Percentiles rank a stretch among this genome's conserved stretches.
Conservation (phyloP, 2,329 filamentous ascomycete species). For the Dothistroma septosporum region DNA sequence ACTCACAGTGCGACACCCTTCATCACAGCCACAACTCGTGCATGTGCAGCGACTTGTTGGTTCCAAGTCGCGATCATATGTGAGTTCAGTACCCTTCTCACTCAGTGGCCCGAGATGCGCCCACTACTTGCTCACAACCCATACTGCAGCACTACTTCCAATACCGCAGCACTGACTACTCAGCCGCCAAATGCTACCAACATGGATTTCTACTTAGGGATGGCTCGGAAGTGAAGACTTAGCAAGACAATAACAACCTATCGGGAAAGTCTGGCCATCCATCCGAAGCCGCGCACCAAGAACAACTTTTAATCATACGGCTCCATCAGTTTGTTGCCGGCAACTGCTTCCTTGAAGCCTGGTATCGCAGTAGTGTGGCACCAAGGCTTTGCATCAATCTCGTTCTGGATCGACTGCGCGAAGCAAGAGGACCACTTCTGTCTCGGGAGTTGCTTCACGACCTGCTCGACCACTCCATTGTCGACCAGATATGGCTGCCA, state of each 20-base stretch:
- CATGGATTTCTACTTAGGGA: no score
- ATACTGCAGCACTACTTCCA: no score
- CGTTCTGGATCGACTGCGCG: constrained; percentile 23
- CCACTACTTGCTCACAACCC: no score
- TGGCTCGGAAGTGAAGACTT: no score
- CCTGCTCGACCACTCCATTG: constrained; percentile 24
- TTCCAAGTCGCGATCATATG: not conserved
- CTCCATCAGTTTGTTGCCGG: constrained; percentile 27
- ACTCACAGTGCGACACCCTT: not conserved
- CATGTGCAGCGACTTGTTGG: not conserved
- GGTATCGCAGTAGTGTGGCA: constrained; percentile 30
- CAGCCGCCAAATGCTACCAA: no score
- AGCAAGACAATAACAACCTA: no score
- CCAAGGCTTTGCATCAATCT: constrained; percentile 30
- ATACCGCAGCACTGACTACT: no score
- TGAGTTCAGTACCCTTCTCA: not conserved
- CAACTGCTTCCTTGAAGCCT: constrained; percentile 27
- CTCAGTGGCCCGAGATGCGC: not conserved
- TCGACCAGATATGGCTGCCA: constrained; percentile 26
- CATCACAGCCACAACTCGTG: not conserved
- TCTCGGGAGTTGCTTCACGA: constrained; percentile 25
- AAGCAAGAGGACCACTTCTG: constrained; percentile 30
- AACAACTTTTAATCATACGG: constrained; percentile 16
- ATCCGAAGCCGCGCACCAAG: not conserved
- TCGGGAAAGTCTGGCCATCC: not conserved